A percentile compares a stretch with the other conserved stretches of the same genome.
Evolutionary conservation across 768 basidiomycete genomes (phyloP).

Genomic region (Phlebiopsis gigantea): DNA sequence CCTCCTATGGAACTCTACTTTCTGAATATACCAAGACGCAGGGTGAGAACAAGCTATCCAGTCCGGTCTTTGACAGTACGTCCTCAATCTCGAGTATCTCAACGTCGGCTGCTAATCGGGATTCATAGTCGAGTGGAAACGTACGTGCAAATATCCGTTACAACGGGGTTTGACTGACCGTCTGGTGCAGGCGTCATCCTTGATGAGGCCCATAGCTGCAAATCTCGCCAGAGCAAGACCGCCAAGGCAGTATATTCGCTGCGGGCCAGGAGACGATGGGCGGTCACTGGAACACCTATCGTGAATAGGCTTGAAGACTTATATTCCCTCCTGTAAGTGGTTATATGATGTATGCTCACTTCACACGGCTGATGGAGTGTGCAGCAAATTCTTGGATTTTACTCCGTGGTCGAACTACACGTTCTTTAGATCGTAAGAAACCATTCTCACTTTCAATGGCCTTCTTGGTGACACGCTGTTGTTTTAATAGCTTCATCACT

Average conservation of each 20-base stretch:
- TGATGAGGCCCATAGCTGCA: conserved; percentile 95
- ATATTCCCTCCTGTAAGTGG: conserved; percentile 64
- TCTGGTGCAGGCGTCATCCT: conserved; percentile 47
- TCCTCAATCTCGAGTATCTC: not conserved
- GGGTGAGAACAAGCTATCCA: conserved; percentile 33
- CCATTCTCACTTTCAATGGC: not conserved
- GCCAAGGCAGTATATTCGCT: conserved; percentile 87
- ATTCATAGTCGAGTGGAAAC: conserved; percentile 66
- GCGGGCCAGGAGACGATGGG: conserved; percentile 78
- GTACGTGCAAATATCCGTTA: conserved; percentile 22
- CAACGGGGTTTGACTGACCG: not conserved
- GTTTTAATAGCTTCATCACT: conserved; percentile 84
- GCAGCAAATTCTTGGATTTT: conserved; percentile 72
- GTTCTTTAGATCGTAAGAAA: conserved; percentile 78
- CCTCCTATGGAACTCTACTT: conserved; percentile 87
- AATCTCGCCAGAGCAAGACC: conserved; percentile 82
- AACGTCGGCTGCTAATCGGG: not conserved
- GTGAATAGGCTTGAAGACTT: conserved; percentile 92
- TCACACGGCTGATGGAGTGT: not conserved
- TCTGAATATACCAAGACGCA: conserved; percentile 78
- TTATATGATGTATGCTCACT: conserved; percentile 14
- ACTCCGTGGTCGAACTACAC: conserved; percentile 77
- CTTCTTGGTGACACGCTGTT: not conserved
- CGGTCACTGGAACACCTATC: conserved; percentile 92
- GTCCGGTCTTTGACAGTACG: conserved; percentile 70